Conservation (phyloP, 805 yeast genomes). For the Candida tammaniensis region DNA sequence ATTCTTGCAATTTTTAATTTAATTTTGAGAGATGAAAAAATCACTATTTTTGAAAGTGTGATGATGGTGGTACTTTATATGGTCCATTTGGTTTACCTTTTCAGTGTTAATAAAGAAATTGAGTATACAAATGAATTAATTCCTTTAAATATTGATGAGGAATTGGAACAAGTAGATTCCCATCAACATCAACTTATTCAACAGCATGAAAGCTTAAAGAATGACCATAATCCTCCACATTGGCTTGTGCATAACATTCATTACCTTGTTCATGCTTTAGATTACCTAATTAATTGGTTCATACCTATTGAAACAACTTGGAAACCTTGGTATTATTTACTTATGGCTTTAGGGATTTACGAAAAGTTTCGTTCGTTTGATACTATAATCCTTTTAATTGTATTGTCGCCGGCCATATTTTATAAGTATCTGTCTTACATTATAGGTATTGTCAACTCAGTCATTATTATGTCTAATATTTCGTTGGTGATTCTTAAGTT, state of each 20-base stretch:
- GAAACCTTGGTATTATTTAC: conserved; percentile 2
- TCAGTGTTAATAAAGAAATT: conserved; percentile 15
- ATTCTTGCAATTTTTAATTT: conserved; percentile 23
- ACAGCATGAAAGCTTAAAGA: too few relatives aligned
- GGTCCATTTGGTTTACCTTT: conserved; percentile 23
- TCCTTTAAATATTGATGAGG: conserved; percentile 13
- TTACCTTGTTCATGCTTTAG: conserved; percentile 8
- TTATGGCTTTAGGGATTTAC: background rate
- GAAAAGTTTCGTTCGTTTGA: background rate
- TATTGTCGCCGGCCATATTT: background rate
- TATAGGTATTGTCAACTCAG: conserved; percentile 23
- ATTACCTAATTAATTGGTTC: conserved; percentile 4
- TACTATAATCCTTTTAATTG: background rate
- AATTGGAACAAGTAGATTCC: conserved; percentile 8
- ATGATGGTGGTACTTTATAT: conserved; percentile 23
- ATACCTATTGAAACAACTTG: conserved; percentile 1
- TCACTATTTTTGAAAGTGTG: conserved; percentile 29
- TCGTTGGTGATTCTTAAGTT: conserved; percentile 24
- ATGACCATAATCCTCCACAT: background rate
- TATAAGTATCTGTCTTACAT: background rate
- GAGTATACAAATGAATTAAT: conserved; percentile 9
- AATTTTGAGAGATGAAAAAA: conserved; percentile 32
- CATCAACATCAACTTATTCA: background rate
- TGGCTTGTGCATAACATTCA: conserved; percentile 3
- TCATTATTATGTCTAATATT: conserved; percentile 24